phyloP scores from a whole-genome alignment of 345 rosid genomes.

The Dimocarpus longan region DNA sequence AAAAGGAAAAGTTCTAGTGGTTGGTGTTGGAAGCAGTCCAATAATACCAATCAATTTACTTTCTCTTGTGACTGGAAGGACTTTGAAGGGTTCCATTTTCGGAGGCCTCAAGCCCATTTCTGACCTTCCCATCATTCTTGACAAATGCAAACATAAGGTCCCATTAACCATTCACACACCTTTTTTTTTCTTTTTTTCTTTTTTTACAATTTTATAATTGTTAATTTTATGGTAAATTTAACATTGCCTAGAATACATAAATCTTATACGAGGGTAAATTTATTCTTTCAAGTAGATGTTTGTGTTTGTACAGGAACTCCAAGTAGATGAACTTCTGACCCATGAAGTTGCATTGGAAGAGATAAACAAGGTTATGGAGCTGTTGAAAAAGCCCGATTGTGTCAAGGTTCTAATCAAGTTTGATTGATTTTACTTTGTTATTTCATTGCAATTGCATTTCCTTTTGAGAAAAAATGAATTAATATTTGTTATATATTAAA shows the following conservation, averaged over 20 bases:
- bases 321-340: slow-evolving; percentile 53
- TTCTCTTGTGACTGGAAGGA: slow-evolving; percentile 47
- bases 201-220: too few relatives aligned
- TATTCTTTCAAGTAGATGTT: too few relatives aligned
- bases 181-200: background rate
- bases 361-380: slow-evolving; percentile 42
- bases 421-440: background rate
- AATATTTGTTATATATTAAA: background rate
- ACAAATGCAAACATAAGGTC: slow-evolving; percentile 51
- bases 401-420: slow-evolving; percentile 41
- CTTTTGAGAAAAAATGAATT: too few relatives aligned
- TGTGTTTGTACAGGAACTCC: slow-evolving; percentile 35
- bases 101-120: slow-evolving; percentile 64
- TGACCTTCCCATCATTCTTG: slow-evolving; percentile 44
- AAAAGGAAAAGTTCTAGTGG: slow-evolving; percentile 44
- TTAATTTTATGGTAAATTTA: too few relatives aligned
- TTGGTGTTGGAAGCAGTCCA: slow-evolving; percentile 35
- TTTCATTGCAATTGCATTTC: too few relatives aligned
- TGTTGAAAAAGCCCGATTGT: slow-evolving; percentile 40
- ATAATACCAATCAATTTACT: slow-evolving; percentile 23
- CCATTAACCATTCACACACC: background rate
- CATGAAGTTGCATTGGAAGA: slow-evolving; percentile 54
- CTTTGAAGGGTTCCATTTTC: slow-evolving; percentile 53
- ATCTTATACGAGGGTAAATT: too few relatives aligned
- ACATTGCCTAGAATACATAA: too few relatives aligned